Conservation (phyloP, 345 rosid species). For the Hibiscus trionum region DNA sequence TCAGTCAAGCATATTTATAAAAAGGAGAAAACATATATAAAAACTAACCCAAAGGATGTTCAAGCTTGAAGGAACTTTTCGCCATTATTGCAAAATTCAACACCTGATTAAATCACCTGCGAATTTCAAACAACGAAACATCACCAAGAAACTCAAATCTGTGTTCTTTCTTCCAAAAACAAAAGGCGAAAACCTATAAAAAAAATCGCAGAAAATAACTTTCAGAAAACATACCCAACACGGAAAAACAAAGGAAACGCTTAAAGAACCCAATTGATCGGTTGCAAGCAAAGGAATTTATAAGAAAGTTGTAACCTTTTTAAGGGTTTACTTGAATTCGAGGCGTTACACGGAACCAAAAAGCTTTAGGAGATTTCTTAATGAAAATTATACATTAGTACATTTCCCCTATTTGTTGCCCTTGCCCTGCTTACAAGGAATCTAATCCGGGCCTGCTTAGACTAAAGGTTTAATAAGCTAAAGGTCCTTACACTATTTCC, state of each 20-base stretch:
- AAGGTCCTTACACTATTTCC: no score
- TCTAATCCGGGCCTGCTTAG: not conserved
- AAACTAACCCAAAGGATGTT: conserved; percentile 60
- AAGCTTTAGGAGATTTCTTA: not conserved
- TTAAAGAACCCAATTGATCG: conserved; percentile 11
- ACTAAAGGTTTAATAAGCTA: no score
- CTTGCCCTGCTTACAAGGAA: not conserved
- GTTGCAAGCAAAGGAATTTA: conserved; percentile 11
- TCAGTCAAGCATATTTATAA: no score
- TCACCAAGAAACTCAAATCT: not conserved
- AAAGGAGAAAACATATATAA: no score
- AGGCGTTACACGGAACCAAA: conserved; percentile 27
- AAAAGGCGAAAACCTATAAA: not conserved
- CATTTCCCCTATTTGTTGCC: not conserved
- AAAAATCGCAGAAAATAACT: no score
- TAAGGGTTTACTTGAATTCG: conserved; percentile 13
- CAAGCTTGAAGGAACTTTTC: conserved; percentile 57
- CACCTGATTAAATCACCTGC: conserved; percentile 29
- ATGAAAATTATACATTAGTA: not conserved
- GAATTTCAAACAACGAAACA: conserved; percentile 34
- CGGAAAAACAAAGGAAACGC: conserved; percentile 7
- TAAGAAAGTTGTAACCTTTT: conserved; percentile 2
- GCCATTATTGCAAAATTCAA: conserved; percentile 34
- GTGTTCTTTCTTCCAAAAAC: not conserved
- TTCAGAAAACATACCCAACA: conserved; percentile 31